Evolutionary conservation across 2,329 filamentous ascomycete species (phyloP).

Genomic region (Penicillium sumatraense): DNA sequence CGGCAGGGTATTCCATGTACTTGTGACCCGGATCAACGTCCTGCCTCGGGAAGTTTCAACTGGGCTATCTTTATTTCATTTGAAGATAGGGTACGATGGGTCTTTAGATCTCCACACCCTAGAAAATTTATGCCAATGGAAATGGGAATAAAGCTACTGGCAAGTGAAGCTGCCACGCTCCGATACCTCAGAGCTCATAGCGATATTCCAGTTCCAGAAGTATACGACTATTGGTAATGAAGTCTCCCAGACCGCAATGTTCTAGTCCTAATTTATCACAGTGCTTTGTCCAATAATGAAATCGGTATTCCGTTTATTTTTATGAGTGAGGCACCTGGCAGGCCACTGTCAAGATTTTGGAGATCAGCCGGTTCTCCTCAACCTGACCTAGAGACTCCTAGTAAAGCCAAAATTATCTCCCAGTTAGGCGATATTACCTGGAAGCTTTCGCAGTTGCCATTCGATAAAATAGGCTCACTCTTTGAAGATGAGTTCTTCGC

Average conservation of each 20-base stretch:
- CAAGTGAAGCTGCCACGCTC: constrained; percentile 37
- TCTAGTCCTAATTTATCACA: background rate
- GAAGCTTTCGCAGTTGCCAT: constrained; percentile 31
- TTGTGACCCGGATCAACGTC: constrained; percentile 29
- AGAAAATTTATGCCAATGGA: constrained; percentile 19
- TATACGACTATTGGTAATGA: constrained; percentile 32
- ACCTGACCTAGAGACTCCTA: constrained; percentile 8
- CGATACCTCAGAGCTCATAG: constrained; percentile 35
- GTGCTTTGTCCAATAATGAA: constrained; percentile 28
- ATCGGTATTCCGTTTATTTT: constrained; percentile 39
- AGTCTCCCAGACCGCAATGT: background rate
- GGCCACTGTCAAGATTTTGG: constrained; percentile 30
- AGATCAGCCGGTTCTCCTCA: constrained; percentile 10
- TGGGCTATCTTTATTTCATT: constrained; percentile 38
- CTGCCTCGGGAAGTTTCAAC: constrained; percentile 34
- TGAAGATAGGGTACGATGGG: constrained; percentile 36
- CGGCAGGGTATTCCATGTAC: constrained; percentile 21
- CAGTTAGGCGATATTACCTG: constrained; percentile 27
- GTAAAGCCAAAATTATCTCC: constrained; percentile 31
- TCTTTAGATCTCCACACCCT: constrained; percentile 33
- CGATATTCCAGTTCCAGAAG: constrained; percentile 37
- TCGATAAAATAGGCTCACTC: constrained; percentile 34
- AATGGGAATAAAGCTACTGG: constrained; percentile 29
- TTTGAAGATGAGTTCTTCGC: constrained; percentile 27
- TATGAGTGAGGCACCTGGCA: constrained; percentile 37